Conservation (phyloP, 345 rosid species). For the Boechera retrofracta region DNA sequence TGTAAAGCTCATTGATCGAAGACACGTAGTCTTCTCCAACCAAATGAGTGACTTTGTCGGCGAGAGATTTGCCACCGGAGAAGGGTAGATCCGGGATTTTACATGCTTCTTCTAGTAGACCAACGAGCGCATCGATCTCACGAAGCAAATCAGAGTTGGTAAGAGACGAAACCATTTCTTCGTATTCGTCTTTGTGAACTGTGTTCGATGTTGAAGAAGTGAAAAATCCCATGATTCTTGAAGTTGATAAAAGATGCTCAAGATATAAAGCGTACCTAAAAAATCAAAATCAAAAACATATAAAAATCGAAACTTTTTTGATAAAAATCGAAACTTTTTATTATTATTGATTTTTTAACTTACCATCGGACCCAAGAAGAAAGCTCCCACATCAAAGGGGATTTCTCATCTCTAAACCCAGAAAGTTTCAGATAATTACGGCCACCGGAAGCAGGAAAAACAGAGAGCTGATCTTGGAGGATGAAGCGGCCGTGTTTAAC, state of each 20-base stretch:
- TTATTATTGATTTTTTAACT: background rate
- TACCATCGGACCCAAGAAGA: slow-evolving; percentile 92
- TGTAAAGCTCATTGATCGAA: slow-evolving; percentile 55
- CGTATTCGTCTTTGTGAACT: slow-evolving; percentile 54
- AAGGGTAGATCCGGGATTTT: slow-evolving; percentile 54
- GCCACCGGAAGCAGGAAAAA: slow-evolving; percentile 78
- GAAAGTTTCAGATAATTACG: slow-evolving; percentile 85
- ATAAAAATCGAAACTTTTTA: slow-evolving; percentile 13
- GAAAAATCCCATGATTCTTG: slow-evolving; percentile 71
- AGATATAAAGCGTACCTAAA: slow-evolving; percentile 72
- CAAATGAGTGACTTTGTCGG: slow-evolving; percentile 48
- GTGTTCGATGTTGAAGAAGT: slow-evolving; percentile 60
- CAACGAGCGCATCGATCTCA: slow-evolving; percentile 61
- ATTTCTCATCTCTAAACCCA: slow-evolving; percentile 65
- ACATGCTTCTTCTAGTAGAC: slow-evolving; percentile 59
- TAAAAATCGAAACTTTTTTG: slow-evolving; percentile 1
- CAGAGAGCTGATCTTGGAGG: slow-evolving; percentile 86
- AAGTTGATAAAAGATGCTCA: slow-evolving; percentile 66
- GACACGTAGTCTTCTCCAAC: slow-evolving; percentile 68
- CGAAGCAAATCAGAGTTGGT: slow-evolving; percentile 55
- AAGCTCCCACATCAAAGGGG: slow-evolving; percentile 73
- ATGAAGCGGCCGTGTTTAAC: slow-evolving; percentile 76
- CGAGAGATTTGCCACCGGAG: slow-evolving; percentile 47
- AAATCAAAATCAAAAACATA: background rate
- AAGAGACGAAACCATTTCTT: slow-evolving; percentile 58